Evolutionary conservation across 2,329 filamentous ascomycete species (phyloP).

Genomic region (Corniculantispora saksenae): DNA sequence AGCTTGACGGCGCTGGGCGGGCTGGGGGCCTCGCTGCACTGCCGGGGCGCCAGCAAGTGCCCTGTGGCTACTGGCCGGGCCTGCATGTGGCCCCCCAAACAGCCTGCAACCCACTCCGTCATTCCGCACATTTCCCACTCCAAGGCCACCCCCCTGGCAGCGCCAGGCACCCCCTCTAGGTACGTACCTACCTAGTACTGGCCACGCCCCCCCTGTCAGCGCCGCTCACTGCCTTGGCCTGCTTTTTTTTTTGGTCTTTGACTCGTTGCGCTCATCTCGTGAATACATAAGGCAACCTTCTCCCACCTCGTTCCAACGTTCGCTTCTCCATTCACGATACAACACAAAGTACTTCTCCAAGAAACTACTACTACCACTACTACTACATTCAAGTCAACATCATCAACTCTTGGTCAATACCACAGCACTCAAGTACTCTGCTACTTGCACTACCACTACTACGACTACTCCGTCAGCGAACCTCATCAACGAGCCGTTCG

Average conservation of each 20-base stretch:
- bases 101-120: slow-evolving; percentile 12
- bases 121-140: not conserved
- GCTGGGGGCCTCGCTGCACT: not conserved
- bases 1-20: no score
- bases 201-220: slow-evolving; percentile 11
- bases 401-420: not conserved
- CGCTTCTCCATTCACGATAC: slow-evolving; percentile 5
- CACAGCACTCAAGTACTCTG: not conserved
- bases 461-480: no score
- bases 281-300: slow-evolving; percentile 20
- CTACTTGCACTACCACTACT: slow-evolving; percentile 16
- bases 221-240: slow-evolving; percentile 10
- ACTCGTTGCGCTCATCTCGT: slow-evolving; percentile 5
- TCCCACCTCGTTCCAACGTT: slow-evolving; percentile 1
- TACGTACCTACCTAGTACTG: not conserved
- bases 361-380: not conserved
- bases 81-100: not conserved
- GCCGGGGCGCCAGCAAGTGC: not conserved
- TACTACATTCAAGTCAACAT: not conserved
- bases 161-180: no score
- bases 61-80: not conserved
- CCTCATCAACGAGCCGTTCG: slow-evolving; percentile 2
- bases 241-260: slow-evolving; percentile 2
- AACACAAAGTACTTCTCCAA: not conserved
- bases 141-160: no score